Percentiles rank a stretch among this genome's conserved stretches.
phyloP scores from a whole-genome alignment of 208 protist genomes.

The Porcisia hertigi region DNA sequence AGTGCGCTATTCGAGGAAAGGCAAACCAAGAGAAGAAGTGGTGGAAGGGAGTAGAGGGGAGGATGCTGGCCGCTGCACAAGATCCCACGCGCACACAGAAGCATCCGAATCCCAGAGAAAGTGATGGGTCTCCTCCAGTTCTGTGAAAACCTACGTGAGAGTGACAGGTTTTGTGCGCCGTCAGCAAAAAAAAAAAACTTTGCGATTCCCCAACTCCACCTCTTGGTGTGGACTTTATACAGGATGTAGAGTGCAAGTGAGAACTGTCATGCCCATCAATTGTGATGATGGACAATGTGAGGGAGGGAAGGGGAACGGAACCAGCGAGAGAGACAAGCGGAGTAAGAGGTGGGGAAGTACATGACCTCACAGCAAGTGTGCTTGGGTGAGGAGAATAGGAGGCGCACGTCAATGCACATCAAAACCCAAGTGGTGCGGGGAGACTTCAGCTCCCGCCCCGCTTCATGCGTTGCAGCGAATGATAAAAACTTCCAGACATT shows the following conservation, averaged over 20 bases:
- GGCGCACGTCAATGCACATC: background rate
- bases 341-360: constrained; percentile 1
- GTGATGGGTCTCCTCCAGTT: background rate
- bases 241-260: background rate
- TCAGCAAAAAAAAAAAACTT: background rate
- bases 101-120: too few species aligned
- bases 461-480: background rate
- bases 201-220: background rate
- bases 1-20: too few species aligned
- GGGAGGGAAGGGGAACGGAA: background rate
- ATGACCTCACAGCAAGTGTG: background rate
- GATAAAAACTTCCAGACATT: background rate
- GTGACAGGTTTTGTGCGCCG: background rate
- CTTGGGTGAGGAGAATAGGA: background rate
- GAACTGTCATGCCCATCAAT: background rate
- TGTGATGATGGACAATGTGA: background rate
- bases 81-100: background rate
- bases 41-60: background rate
- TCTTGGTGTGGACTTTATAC: background rate
- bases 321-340: background rate
- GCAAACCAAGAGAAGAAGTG: too few species aligned
- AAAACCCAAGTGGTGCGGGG: background rate
- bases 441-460: background rate
- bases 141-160: background rate
- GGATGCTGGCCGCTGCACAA: background rate